A percentile compares a stretch with the other conserved stretches of the same genome.
These are phyloP conservation scores for Trypanosoma caninum DNA, from an alignment of 208 protist species.

Conservation along the genomic window DNA sequence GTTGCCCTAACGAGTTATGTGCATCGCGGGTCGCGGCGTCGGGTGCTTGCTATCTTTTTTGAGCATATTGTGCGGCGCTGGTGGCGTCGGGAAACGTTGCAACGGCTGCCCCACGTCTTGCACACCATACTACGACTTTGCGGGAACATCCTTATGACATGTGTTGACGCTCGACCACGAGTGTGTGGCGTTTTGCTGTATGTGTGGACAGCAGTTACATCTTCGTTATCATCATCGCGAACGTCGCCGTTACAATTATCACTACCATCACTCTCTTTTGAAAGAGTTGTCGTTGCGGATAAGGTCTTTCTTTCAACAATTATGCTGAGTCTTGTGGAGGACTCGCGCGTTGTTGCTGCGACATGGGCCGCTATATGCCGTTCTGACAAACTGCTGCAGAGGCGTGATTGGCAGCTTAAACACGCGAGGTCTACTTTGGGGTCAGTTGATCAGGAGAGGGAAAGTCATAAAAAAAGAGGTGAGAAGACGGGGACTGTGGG, in stretches of 20 bases:
- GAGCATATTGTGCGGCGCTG: constrained; percentile 20
- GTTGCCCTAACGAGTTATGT: constrained; percentile 8
- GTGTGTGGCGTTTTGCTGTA: constrained; percentile 54
- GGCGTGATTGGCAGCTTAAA: constrained; percentile 31
- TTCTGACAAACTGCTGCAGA: constrained; percentile 21
- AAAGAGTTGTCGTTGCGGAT: constrained; percentile 16
- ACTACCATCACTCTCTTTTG: too few relatives aligned
- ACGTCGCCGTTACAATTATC: too few relatives aligned
- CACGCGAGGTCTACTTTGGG: constrained; percentile 4
- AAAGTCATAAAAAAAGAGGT: neutral
- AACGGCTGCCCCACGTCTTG: constrained; percentile 15
- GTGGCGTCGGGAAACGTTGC: constrained; percentile 20
- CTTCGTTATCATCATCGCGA: neutral
- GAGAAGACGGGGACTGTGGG: neutral
- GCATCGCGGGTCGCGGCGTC: constrained; percentile 11
- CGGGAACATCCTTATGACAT: constrained; percentile 31
- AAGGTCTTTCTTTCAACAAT: constrained; percentile 27
- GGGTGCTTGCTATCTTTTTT: constrained; percentile 11
- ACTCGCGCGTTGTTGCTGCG: constrained; percentile 38
- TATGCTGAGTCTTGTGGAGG: constrained; percentile 27
- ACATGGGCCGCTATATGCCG: constrained; percentile 60
- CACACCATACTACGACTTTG: constrained; percentile 23
- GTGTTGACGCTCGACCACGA: constrained; percentile 5
- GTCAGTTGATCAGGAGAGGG: neutral
- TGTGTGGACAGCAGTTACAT: constrained; percentile 29